Percentiles rank a stretch among this genome's conserved stretches.
These are phyloP conservation scores for Olyra latifolia DNA, from an alignment of 176 grass and related monocot genomes.

Conservation along the genomic window DNA sequence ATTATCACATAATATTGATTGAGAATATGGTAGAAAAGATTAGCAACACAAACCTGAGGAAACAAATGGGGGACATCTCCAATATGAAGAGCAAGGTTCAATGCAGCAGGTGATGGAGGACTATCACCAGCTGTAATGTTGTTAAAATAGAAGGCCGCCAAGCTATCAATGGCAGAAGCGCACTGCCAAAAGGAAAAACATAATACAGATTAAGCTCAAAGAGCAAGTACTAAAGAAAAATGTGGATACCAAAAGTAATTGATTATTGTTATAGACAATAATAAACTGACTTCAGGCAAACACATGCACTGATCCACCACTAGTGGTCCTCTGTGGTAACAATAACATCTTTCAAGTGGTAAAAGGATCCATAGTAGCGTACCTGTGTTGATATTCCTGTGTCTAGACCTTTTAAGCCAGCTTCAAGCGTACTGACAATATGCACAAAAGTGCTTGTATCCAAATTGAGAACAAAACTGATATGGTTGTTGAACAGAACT, in stretches of 20 bases:
- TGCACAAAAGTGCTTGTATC: conserved; percentile 94
- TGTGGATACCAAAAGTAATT: neutral
- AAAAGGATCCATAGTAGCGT: conserved; percentile 7
- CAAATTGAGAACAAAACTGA: conserved; percentile 87
- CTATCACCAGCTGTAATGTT: conserved; percentile 74
- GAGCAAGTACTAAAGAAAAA: neutral
- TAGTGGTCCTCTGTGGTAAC: neutral
- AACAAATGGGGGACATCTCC: conserved; percentile 86
- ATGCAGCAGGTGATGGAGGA: conserved; percentile 76
- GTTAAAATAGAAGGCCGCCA: conserved; percentile 95
- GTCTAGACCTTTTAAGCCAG: conserved; percentile 98
- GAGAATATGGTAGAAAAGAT: neutral
- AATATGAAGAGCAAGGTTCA: conserved; percentile 89
- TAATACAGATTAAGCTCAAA: conserved; percentile 26
- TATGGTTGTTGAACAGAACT: conserved; percentile 94
- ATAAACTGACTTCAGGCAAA: conserved; percentile 12
- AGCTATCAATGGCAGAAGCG: conserved; percentile 88
- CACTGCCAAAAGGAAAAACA: conserved; percentile 64
- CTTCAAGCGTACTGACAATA: conserved; percentile 90
- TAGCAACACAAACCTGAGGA: conserved; percentile 72
- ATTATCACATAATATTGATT: conserved; percentile 24
- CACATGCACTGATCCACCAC: neutral
- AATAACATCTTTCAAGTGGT: conserved; percentile 19
- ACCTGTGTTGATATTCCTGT: conserved; percentile 97
- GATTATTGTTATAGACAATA: neutral